Evolutionary conservation across 2,329 filamentous ascomycete species (phyloP).

Genomic region (Leptographium lundbergii): DNA sequence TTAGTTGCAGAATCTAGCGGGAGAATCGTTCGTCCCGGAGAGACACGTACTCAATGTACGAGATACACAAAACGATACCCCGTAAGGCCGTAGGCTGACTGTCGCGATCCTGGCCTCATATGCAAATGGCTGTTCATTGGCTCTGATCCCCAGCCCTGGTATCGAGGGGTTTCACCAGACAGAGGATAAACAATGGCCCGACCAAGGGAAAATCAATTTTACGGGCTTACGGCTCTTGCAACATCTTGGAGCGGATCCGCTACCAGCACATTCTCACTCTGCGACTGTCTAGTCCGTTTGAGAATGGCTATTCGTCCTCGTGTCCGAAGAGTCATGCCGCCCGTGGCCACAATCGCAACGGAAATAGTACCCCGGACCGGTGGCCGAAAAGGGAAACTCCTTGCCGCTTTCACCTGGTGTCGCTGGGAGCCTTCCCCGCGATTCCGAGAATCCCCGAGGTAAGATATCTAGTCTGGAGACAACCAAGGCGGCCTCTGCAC

Average conservation of each 20-base stretch:
- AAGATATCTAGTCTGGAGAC: not conserved
- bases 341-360: not conserved
- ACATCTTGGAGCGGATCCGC: not conserved
- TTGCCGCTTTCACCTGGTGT: not conserved
- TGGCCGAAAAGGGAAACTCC: not conserved
- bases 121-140: not conserved
- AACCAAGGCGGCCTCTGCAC: not conserved
- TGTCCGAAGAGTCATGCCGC: not conserved
- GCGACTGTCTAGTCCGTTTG: not conserved
- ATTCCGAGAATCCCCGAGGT: slow-evolving; percentile 6
- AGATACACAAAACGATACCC: too few species aligned
- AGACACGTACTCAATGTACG: too few species aligned
- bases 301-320: too few species aligned
- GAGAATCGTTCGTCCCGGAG: too few species aligned
- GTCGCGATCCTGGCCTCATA: too few species aligned
- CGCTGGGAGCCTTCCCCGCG: not conserved
- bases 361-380: not conserved
- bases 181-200: not conserved
- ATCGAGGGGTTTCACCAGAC: not conserved
- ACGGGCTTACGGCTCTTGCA: not conserved
- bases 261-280: not conserved
- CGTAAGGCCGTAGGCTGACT: too few species aligned
- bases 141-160: not conserved
- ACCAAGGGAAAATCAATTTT: not conserved
- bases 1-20: too few species aligned